These are phyloP conservation scores for Lasiosphaeria ovina DNA, from an alignment of 495 filamentous ascomycete genomes.

Conservation along the genomic window DNA sequence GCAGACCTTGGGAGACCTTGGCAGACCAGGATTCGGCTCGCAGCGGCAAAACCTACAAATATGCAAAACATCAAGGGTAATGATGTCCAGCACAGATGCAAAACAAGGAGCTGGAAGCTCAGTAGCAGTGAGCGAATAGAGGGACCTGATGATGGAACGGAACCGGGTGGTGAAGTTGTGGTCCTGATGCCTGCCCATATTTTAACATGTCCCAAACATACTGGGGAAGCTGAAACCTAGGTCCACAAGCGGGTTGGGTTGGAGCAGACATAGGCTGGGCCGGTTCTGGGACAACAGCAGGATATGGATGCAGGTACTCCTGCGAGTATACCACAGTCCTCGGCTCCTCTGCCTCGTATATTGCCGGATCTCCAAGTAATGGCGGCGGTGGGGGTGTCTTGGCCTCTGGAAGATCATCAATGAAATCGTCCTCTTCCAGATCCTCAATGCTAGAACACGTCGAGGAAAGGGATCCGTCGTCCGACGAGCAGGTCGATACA, in stretches of 20 bases:
- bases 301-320: conserved; percentile 44
- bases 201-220: conserved; percentile 46
- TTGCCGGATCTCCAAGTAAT: conserved; percentile 25
- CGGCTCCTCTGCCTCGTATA: conserved; percentile 44
- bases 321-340: conserved; percentile 34
- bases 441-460: conserved; percentile 46
- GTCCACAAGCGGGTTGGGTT: conserved; percentile 26
- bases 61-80: neutral
- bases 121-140: conserved; percentile 48
- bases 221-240: conserved; percentile 42
- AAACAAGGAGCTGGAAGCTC: conserved; percentile 14
- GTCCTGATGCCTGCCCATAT: conserved; percentile 34
- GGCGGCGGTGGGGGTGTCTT: conserved; percentile 39
- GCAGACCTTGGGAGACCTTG: too few species aligned
- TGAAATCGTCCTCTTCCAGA: conserved; percentile 38
- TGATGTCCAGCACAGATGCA: too few species aligned
- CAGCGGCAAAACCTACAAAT: conserved; percentile 9
- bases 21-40: neutral
- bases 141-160: conserved; percentile 50
- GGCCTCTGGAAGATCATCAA: conserved; percentile 42
- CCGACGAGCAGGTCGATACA: conserved; percentile 47
- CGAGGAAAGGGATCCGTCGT: conserved; percentile 46
- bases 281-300: conserved; percentile 17
- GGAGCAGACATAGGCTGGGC: conserved; percentile 28
- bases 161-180: conserved; percentile 38